Evolutionary conservation across 768 basidiomycete genomes (phyloP).

Genomic region (Suillus lakei): DNA sequence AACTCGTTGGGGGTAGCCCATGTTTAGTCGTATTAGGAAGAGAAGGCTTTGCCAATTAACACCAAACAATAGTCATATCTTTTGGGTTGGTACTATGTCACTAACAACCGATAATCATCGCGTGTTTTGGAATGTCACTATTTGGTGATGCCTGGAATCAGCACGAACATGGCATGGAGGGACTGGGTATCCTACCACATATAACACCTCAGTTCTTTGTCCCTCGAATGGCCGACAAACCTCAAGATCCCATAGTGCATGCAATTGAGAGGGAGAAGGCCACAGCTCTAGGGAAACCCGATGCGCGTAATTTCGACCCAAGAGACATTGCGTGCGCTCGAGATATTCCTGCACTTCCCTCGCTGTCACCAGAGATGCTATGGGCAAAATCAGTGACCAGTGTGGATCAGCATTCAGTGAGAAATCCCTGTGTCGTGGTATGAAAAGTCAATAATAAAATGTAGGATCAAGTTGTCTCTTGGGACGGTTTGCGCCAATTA

Average conservation of each 20-base stretch:
- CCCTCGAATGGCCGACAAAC: constrained; percentile 68
- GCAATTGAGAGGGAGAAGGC: constrained; percentile 39
- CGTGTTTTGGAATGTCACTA: constrained; percentile 1
- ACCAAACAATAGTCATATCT: not conserved
- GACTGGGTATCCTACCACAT: constrained; percentile 40
- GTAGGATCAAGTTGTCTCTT: constrained; percentile 60
- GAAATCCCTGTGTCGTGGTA: constrained; percentile 6
- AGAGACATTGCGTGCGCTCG: no score
- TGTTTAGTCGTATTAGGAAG: constrained; percentile 1
- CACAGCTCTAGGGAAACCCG: not conserved
- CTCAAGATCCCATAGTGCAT: constrained; percentile 81
- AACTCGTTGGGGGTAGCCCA: not conserved
- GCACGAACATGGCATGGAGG: not conserved
- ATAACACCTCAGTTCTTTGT: constrained; percentile 59
- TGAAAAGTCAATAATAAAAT: constrained; percentile 3
- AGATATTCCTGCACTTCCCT: not conserved
- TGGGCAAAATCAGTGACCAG: constrained; percentile 25
- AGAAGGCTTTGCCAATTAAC: not conserved
- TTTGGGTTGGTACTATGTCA: no score
- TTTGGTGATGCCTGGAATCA: not conserved
- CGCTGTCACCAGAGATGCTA: constrained; percentile 5
- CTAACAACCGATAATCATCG: not conserved
- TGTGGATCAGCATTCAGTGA: constrained; percentile 18
- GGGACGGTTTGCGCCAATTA: constrained; percentile 58
- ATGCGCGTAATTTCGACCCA: not conserved